Percentiles rank a stretch among this genome's conserved stretches.
These are phyloP conservation scores for Tulasnella sp. DNA, from an alignment of 768 basidiomycete genomes.

Conservation along the genomic window DNA sequence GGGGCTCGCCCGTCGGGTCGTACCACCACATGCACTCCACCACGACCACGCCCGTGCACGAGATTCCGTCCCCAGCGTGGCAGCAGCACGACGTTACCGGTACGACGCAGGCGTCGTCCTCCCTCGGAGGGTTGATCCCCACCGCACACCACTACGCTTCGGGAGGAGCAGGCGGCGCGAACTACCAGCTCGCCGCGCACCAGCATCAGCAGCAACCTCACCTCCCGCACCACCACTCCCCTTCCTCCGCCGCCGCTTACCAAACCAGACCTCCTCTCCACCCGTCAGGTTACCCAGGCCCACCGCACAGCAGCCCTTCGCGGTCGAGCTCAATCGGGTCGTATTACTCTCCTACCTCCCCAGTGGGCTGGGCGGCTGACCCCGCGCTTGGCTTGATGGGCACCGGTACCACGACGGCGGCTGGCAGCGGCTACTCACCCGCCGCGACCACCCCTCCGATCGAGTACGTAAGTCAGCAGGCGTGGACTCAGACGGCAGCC, in stretches of 20 bases:
- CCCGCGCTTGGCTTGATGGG: neutral
- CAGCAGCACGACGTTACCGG: neutral
- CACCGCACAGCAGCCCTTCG: neutral
- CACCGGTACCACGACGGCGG: neutral
- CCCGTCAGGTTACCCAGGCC: neutral
- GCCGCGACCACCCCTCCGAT: neutral
- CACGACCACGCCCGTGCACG: neutral
- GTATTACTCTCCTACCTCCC: neutral
- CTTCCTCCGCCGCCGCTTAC: neutral
- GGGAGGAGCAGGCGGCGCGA: neutral
- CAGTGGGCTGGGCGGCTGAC: neutral
- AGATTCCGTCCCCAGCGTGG: neutral
- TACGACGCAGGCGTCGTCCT: neutral
- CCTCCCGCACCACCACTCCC: neutral
- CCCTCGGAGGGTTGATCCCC: neutral
- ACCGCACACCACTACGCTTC: neutral
- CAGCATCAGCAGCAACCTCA: neutral
- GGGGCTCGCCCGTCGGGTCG: neutral
- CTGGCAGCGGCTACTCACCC: neutral
- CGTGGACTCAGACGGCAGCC: neutral
- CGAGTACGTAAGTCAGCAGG: neutral
- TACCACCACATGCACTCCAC: neutral
- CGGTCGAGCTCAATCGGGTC: neutral
- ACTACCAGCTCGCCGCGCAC: neutral
- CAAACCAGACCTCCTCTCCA: neutral